Base-by-base conservation (phyloP, 1,139 yeast genomes). In the Suhomyces yuchorum region DNA sequence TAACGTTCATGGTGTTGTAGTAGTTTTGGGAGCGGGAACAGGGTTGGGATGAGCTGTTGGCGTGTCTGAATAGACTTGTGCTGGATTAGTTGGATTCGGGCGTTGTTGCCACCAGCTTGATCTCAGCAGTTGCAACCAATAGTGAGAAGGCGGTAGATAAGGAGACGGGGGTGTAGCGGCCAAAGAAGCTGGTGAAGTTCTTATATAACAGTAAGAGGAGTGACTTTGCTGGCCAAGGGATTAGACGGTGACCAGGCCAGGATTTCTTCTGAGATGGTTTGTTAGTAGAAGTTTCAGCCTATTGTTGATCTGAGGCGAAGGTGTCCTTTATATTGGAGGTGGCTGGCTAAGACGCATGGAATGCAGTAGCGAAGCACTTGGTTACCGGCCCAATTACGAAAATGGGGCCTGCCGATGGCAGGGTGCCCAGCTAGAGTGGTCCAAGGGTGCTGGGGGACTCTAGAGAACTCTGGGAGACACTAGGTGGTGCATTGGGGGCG, bases 1-100 rank as follows among this genome's bases (percentile, higher is more conserved):
- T 56, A 40, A 61, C 66, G 48, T 61, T 61, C 66, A 61, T 61
- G 26, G 24, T 43, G 44, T n/a, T n/a, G n/a, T n/a, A n/a, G n/a
- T n/a, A n/a, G n/a, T n/a, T n/a, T n/a, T n/a, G n/a, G n/a, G n/a
- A n/a, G n/a, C n/a, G n/a, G n/a, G n/a, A n/a, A n/a, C n/a, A n/a
- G n/a, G n/a, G n/a, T n/a, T n/a, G n/a, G n/a, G n/a, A n/a, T n/a
- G n/a, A n/a, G n/a, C n/a, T n/a, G n/a, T n/a, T n/a, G n/a, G n/a
- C n/a, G n/a, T n/a, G n/a, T n/a, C n/a, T n/a, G n/a, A n/a, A n/a
- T n/a, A n/a, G n/a, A n/a, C n/a, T n/a, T n/a, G n/a, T n/a, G n/a
- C n/a, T n/a, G n/a, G n/a, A n/a, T n/a, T n/a, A n/a, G n/a, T n/a
- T 14, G 6, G 32, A 12, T 18, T 38, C 7, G 6, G 32, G 9